Conservation (phyloP, 2,329 filamentous ascomycete genomes). For the Cladosporium sp. region DNA sequence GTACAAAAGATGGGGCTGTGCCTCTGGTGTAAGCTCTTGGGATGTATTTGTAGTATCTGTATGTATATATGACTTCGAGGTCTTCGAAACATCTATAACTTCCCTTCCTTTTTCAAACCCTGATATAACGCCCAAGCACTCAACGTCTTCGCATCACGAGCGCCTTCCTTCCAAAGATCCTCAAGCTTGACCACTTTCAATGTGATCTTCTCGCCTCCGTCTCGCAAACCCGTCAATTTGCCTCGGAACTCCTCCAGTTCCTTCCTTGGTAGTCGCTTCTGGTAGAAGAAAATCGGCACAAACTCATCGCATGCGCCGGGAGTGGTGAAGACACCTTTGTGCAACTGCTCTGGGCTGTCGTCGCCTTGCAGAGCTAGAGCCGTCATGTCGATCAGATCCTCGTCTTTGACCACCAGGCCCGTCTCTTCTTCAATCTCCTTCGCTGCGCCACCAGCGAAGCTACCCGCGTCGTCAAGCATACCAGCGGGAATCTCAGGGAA, state of each 20-base stretch:
- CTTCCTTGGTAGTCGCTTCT: slow-evolving; percentile 51
- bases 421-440: slow-evolving; percentile 61
- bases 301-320: slow-evolving; percentile 61
- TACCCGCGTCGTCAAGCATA: slow-evolving; percentile 58
- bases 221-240: slow-evolving; percentile 55
- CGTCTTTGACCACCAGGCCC: slow-evolving; percentile 50
- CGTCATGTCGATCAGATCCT: slow-evolving; percentile 57
- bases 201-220: slow-evolving; percentile 60
- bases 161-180: slow-evolving; percentile 55
- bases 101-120: slow-evolving; percentile 51
- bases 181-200: slow-evolving; percentile 55
- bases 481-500: slow-evolving; percentile 61
- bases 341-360: slow-evolving; percentile 40
- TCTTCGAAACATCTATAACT: slow-evolving; percentile 33
- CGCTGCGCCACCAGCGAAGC: slow-evolving; percentile 56
- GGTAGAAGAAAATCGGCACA: slow-evolving; percentile 57
- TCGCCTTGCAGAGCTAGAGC: slow-evolving; percentile 44
- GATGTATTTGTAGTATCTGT: background rate
- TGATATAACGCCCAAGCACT: slow-evolving; percentile 58
- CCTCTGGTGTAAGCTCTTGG: background rate
- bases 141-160: slow-evolving; percentile 58
- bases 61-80: background rate
- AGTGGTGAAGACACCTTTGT: slow-evolving; percentile 55
- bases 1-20: background rate
- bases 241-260: slow-evolving; percentile 54